These are phyloP conservation scores for Globisporangium ultimum DNA, from an alignment of 352 stramenopile species.

Conservation along the genomic window DNA sequence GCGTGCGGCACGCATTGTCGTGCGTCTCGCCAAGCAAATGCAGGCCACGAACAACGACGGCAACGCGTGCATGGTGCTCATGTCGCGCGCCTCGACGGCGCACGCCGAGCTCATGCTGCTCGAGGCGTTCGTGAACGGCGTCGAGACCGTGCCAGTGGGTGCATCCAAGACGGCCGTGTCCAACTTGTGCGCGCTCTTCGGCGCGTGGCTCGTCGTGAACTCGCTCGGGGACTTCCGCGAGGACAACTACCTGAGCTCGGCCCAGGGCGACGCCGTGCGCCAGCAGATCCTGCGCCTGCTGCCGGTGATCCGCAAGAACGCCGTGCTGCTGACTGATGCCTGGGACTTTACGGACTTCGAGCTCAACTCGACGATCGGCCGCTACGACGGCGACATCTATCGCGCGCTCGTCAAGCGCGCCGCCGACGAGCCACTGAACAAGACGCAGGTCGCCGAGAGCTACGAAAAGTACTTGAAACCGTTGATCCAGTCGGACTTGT, in stretches of 20 bases:
- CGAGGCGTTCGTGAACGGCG: conserved; percentile 19
- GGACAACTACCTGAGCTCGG: conserved; percentile 33
- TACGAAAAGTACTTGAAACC: conserved; percentile 57
- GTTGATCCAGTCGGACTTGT: conserved; percentile 32
- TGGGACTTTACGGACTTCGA: conserved; percentile 55
- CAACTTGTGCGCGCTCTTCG: conserved; percentile 26
- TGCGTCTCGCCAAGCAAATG: conserved; percentile 16
- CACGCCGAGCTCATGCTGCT: conserved; percentile 31
- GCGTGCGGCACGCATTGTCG: conserved; percentile 18
- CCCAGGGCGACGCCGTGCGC: conserved; percentile 20
- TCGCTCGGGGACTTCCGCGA: conserved; percentile 38
- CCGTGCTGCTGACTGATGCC: conserved; percentile 29
- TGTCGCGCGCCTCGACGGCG: conserved; percentile 31
- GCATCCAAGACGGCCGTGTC: conserved; percentile 16
- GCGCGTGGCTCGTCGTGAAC: conserved; percentile 24
- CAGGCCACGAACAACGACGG: conserved; percentile 10
- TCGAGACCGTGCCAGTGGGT: conserved; percentile 10
- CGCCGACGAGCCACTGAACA: conserved; percentile 56
- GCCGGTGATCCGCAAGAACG: conserved; percentile 32
- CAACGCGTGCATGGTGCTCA: conserved; percentile 36
- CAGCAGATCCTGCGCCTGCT: conserved; percentile 24
- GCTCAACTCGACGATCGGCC: conserved; percentile 60
- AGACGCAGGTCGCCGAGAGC: conserved; percentile 45
- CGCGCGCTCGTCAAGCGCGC: conserved; percentile 47
- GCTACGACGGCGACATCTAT: conserved; percentile 70